phyloP scores from a whole-genome alignment of 192 early-diverging fungal genomes.

The Geosiphon pyriformis region DNA sequence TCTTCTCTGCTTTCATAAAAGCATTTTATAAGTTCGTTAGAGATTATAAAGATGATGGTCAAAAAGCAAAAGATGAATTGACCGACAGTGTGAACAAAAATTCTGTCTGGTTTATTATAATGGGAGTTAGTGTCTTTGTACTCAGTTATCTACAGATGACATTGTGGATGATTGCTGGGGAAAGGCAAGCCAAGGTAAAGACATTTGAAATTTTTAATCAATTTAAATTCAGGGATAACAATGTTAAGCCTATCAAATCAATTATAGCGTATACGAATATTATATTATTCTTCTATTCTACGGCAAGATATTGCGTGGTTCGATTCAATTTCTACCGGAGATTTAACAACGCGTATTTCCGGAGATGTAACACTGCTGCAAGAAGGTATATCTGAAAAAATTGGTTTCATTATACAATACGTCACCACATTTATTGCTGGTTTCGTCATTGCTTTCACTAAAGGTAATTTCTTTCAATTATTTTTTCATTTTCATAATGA shows the following conservation, averaged over 20 bases:
- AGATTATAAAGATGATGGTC: slow-evolving; percentile 23
- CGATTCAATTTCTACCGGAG: slow-evolving; percentile 70
- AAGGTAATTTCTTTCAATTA: slow-evolving; percentile 15
- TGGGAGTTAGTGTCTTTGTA: slow-evolving; percentile 18
- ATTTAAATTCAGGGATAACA: slow-evolving; percentile 27
- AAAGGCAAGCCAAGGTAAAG: slow-evolving; percentile 35
- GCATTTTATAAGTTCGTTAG: slow-evolving; percentile 33
- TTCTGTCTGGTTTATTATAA: neutral
- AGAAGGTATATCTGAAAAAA: slow-evolving; percentile 84
- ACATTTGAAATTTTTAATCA: slow-evolving; percentile 29
- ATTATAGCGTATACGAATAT: slow-evolving; percentile 69
- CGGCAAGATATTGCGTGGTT: slow-evolving; percentile 87
- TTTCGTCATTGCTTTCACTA: slow-evolving; percentile 71
- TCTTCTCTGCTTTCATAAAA: slow-evolving; percentile 40
- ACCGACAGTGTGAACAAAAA: slow-evolving; percentile 18
- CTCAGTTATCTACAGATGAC: slow-evolving; percentile 21
- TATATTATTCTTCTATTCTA: slow-evolving; percentile 72
- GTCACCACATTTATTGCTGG: slow-evolving; percentile 69
- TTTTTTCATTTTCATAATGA: neutral
- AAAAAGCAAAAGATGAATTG: slow-evolving; percentile 23
- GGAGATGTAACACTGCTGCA: slow-evolving; percentile 81
- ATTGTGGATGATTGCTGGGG: slow-evolving; percentile 41
- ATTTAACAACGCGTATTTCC: slow-evolving; percentile 81
- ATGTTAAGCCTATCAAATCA: slow-evolving; percentile 27
- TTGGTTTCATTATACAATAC: slow-evolving; percentile 63